A percentile compares a stretch with the other conserved stretches of the same genome.
Evolutionary conservation across 495 filamentous ascomycete genomes (phyloP).

Genomic region (Penicillium bialowiezense): DNA sequence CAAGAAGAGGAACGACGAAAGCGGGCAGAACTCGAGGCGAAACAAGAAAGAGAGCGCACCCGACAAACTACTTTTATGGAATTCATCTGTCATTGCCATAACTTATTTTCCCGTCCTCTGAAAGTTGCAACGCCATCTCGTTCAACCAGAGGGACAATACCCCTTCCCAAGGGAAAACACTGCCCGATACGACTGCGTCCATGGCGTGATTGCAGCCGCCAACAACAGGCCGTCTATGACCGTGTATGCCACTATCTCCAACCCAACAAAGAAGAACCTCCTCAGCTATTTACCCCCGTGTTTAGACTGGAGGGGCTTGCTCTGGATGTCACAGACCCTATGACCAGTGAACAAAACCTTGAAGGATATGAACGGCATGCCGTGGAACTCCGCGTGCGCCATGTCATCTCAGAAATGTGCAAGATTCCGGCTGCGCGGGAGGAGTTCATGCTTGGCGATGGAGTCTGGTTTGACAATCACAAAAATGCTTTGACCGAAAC

Average conservation of each 20-base stretch:
- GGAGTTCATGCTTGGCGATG: conserved; percentile 25
- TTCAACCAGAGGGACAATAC: conserved; percentile 32
- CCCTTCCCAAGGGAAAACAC: conserved; percentile 27
- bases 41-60: conserved; percentile 5
- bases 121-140: conserved; percentile 21
- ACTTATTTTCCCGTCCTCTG: conserved; percentile 26
- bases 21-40: not conserved
- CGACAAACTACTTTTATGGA: conserved; percentile 33
- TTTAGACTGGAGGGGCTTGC: conserved; percentile 18
- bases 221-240: conserved; percentile 27
- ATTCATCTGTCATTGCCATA: conserved; percentile 31
- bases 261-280: conserved; percentile 10
- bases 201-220: conserved; percentile 25
- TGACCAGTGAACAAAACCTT: conserved; percentile 33
- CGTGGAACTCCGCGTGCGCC: conserved; percentile 23
- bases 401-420: conserved; percentile 26
- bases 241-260: conserved; percentile 24
- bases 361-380: conserved; percentile 28
- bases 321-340: conserved; percentile 7
- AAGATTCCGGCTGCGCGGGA: conserved; percentile 21
- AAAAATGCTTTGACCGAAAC: conserved; percentile 12
- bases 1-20: conserved; percentile 2
- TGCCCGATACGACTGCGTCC: conserved; percentile 24
- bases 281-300: conserved; percentile 20
- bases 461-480: conserved; percentile 25